Evolutionary conservation across 2,329 filamentous ascomycete species (phyloP).

Genomic region (Fusarium continuum): DNA sequence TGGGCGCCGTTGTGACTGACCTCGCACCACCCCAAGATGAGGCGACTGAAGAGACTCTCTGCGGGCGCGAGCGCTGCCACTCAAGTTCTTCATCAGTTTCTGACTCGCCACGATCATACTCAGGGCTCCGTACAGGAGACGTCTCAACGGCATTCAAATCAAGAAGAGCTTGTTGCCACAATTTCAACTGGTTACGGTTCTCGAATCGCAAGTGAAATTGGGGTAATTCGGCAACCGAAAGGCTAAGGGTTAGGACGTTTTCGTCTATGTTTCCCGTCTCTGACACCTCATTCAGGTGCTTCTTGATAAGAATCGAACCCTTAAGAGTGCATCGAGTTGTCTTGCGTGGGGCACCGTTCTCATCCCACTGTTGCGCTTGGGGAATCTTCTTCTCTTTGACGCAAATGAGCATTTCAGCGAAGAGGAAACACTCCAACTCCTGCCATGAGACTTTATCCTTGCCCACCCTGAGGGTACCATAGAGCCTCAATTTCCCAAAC

Average conservation of each 20-base stretch:
- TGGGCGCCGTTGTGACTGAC: conserved; percentile 87
- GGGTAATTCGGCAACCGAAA: conserved; percentile 91
- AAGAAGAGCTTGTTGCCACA: conserved; percentile 87
- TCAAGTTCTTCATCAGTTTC: conserved; percentile 87
- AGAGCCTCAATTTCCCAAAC: conserved; percentile 90
- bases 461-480: conserved; percentile 89
- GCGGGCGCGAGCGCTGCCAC: conserved; percentile 71
- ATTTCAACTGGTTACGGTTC: conserved; percentile 82
- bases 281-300: conserved; percentile 88
- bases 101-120: conserved; percentile 82
- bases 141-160: conserved; percentile 80
- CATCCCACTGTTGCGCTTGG: conserved; percentile 71
- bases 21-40: conserved; percentile 84
- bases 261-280: conserved; percentile 79
- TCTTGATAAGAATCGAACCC: conserved; percentile 97
- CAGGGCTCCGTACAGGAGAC: conserved; percentile 72
- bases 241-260: conserved; percentile 84
- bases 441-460: conserved; percentile 98
- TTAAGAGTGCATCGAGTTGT: conserved; percentile 86
- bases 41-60: conserved; percentile 82
- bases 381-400: conserved; percentile 92
- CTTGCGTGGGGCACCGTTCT: conserved; percentile 66
- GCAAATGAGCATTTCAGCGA: conserved; percentile 98
- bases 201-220: conserved; percentile 94
- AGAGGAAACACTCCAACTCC: conserved; percentile 95